Evolutionary conservation across 2,329 filamentous ascomycete genomes (phyloP).

Genomic region (Talaromyces piceae): DNA sequence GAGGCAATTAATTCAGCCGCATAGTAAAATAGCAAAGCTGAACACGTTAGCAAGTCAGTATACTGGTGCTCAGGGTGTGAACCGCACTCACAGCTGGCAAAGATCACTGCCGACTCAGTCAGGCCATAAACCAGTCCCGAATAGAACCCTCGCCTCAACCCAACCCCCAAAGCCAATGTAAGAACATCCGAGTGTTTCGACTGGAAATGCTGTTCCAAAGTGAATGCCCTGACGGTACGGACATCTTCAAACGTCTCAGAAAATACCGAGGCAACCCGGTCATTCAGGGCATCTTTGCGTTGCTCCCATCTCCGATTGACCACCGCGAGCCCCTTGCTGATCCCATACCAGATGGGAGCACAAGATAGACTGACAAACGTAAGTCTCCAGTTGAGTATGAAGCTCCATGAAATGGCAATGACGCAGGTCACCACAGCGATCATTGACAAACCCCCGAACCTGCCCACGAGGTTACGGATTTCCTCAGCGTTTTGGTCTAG

Average conservation of each 20-base stretch:
- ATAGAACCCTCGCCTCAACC: conserved; percentile 58
- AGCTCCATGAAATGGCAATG: conserved; percentile 66
- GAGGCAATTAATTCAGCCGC: conserved; percentile 57
- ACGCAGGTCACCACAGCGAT: conserved; percentile 59
- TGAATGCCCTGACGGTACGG: conserved; percentile 66
- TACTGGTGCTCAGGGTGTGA: background rate
- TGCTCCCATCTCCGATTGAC: conserved; percentile 66
- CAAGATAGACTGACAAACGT: conserved; percentile 67
- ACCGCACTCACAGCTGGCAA: conserved; percentile 52
- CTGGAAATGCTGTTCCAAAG: conserved; percentile 64
- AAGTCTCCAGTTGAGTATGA: conserved; percentile 69
- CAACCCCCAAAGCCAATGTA: conserved; percentile 49
- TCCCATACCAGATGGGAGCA: conserved; percentile 58
- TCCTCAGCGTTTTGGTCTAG: conserved; percentile 81
- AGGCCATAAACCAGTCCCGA: conserved; percentile 68
- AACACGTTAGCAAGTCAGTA: background rate
- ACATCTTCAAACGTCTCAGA: conserved; percentile 67
- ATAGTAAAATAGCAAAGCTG: conserved; percentile 76
- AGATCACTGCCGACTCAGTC: conserved; percentile 64
- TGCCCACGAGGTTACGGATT: conserved; percentile 72
- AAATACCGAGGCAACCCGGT: conserved; percentile 39
- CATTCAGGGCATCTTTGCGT: conserved; percentile 56
- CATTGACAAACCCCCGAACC: conserved; percentile 65
- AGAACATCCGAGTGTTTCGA: conserved; percentile 53
- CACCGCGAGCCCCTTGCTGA: conserved; percentile 58